Conservation (phyloP, 2,329 filamentous ascomycete genomes). For the Colletotrichum navitas region DNA sequence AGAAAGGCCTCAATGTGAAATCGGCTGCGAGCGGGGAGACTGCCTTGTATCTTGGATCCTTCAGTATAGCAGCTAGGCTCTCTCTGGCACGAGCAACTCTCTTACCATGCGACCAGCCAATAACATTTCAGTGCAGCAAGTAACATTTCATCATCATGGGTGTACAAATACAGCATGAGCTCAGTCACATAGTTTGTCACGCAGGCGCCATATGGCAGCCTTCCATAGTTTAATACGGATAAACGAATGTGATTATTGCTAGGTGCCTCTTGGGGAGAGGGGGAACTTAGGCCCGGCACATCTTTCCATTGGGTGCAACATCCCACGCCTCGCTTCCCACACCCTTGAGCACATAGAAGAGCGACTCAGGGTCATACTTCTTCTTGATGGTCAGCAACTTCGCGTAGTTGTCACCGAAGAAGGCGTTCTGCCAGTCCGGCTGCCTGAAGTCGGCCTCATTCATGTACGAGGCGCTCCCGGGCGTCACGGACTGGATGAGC, state of each 20-base stretch:
- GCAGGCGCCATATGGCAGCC: background rate
- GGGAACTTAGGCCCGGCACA: constrained; percentile 54
- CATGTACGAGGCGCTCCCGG: constrained; percentile 60
- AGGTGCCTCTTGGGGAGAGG: background rate
- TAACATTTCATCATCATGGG: background rate
- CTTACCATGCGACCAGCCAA: background rate
- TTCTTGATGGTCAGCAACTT: constrained; percentile 61
- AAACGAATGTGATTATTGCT: background rate
- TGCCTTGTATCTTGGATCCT: background rate
- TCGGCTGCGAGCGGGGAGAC: background rate
- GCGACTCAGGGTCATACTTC: constrained; percentile 59
- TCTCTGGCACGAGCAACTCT: background rate
- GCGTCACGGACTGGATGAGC: constrained; percentile 52
- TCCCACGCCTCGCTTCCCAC: constrained; percentile 66
- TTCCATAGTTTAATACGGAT: no score
- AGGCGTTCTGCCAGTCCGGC: constrained; percentile 56
- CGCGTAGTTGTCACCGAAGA: constrained; percentile 62
- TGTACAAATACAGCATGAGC: background rate
- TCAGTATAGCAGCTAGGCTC: background rate
- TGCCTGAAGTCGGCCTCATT: constrained; percentile 65
- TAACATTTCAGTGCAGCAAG: background rate
- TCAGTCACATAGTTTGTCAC: background rate
- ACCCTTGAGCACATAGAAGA: constrained; percentile 62
- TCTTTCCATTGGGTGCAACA: constrained; percentile 53
- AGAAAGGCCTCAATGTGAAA: background rate